Evolutionary conservation across 352 stramenopile genomes (phyloP), one percentile per base, ranked within the genome.

Genomic region (Phytophthora aleatoria): DNA sequence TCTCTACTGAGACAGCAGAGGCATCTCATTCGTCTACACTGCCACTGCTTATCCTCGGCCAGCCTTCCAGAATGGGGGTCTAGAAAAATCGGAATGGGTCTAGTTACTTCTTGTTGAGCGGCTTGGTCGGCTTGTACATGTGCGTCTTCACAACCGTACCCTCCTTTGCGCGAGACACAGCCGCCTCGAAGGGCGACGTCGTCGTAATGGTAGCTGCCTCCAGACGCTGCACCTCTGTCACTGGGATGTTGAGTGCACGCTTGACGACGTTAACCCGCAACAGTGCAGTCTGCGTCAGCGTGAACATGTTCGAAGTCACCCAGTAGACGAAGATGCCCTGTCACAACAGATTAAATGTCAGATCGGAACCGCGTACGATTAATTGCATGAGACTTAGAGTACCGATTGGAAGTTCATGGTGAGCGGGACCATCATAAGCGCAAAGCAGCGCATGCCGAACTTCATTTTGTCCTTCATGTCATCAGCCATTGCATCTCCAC

Each of bases 281-380:
- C 20, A 80, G 36, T 10, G 74, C 68, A 7, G 81, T 92, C 62
- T 94, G 85, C 27, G 59, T 52, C 11, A 95, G 50, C 36, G 87
- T 92, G 74, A 85, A 95, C 50, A 77, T 67, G 73, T 93, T 95
- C 39, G 85, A 94, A 47, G 74, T 91, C 59, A 95, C 84, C 87
- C 87, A 95, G 81, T 94, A 95, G 30, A 95, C 74, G 15, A 95
- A 86, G 36, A 95, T 84, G 36, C 85, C 85, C 83, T 92, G 58
- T 51, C 24, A 36, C 28, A 68, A 45, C 8, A 20, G 20, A 50
- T 36, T 35, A 16, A 57, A 51, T 28, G 28, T 35, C 24, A 45
- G 2, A 20, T 52, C 16, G 56, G 43, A 58, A 24, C 44, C 12
- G 59, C 4, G 16, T 3, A 51, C 8, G 33, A 56, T n/a, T 24